Conservation (phyloP, 164 flowering plant genomes). For the Vitis riparia region DNA sequence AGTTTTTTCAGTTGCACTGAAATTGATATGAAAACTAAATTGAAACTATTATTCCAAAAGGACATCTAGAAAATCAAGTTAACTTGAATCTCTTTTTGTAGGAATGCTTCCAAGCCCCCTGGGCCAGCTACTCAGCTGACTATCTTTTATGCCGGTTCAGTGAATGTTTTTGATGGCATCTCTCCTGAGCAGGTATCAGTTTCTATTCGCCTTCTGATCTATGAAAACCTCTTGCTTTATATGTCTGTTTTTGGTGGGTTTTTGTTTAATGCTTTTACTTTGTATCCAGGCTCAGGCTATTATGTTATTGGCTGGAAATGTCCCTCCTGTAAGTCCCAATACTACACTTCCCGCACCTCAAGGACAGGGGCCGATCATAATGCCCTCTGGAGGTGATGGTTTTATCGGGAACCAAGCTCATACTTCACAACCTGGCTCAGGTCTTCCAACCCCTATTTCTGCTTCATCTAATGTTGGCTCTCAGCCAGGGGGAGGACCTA, state of each 20-base stretch:
- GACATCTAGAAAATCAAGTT: background rate
- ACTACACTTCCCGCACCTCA: slow-evolving; percentile 9
- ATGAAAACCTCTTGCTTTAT: background rate
- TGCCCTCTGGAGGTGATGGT: slow-evolving; percentile 9
- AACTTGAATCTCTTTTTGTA: slow-evolving; percentile 13
- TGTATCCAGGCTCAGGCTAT: slow-evolving; percentile 39
- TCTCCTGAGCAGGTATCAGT: slow-evolving; percentile 39
- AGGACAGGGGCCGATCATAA: slow-evolving; percentile 3
- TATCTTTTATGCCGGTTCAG: slow-evolving; percentile 45
- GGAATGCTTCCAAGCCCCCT: slow-evolving; percentile 23
- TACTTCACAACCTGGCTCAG: slow-evolving; percentile 1
- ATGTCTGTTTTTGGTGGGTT: background rate
- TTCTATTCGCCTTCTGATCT: background rate
- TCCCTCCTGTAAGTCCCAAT: slow-evolving; percentile 9
- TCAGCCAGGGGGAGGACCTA: slow-evolving; percentile 13
- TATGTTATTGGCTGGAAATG: slow-evolving; percentile 42
- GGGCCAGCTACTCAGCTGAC: slow-evolving; percentile 40
- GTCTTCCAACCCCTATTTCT: slow-evolving; percentile 17
- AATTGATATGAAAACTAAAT: no score
- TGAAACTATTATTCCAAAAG: no score
- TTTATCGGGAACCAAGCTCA: background rate
- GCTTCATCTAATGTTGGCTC: slow-evolving; percentile 8
- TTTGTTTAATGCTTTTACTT: background rate
- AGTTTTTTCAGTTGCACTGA: no score
- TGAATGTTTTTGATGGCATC: slow-evolving; percentile 36